phyloP scores from a whole-genome alignment of 495 filamentous ascomycete genomes.

The Lindgomyces ingoldianus region DNA sequence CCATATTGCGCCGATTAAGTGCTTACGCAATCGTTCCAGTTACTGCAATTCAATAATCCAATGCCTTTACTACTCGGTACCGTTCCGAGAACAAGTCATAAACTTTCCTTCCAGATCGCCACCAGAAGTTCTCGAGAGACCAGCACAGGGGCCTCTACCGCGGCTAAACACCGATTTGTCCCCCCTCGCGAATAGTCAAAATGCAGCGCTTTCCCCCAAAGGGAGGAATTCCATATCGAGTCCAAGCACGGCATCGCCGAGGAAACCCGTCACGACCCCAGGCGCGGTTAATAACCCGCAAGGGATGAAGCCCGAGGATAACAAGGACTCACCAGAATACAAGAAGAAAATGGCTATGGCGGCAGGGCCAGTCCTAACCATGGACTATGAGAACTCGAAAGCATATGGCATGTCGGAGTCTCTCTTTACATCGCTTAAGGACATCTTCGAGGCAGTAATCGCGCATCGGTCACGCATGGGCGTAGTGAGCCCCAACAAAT shows the following conservation, averaged over 20 bases:
- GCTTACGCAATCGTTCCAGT: constrained; percentile 49
- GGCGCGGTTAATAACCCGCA: constrained; percentile 35
- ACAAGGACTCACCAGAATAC: constrained; percentile 83
- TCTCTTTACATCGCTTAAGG: constrained; percentile 89
- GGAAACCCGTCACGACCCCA: constrained; percentile 33
- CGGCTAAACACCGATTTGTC: constrained; percentile 51
- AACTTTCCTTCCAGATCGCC: constrained; percentile 77
- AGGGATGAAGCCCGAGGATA: constrained; percentile 65
- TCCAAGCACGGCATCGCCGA: constrained; percentile 30
- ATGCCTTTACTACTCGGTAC: constrained; percentile 91
- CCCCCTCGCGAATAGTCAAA: constrained; percentile 18
- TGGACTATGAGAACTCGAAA: constrained; percentile 73
- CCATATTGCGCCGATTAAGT: background rate
- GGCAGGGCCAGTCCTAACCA: constrained; percentile 78
- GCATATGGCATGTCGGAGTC: constrained; percentile 93
- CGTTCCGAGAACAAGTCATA: constrained; percentile 92
- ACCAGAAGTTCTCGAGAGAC: constrained; percentile 54
- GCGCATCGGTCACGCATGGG: constrained; percentile 79
- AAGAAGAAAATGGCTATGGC: constrained; percentile 94
- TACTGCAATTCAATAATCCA: constrained; percentile 98
- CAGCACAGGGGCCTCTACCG: constrained; percentile 45
- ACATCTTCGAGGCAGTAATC: constrained; percentile 92
- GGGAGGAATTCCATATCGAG: constrained; percentile 30
- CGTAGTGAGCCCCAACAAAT: constrained; percentile 88
- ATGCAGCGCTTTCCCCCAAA: constrained; percentile 34